Base-by-base conservation (phyloP, 495 filamentous ascomycete species). In the Tuber magnatum region DNA sequence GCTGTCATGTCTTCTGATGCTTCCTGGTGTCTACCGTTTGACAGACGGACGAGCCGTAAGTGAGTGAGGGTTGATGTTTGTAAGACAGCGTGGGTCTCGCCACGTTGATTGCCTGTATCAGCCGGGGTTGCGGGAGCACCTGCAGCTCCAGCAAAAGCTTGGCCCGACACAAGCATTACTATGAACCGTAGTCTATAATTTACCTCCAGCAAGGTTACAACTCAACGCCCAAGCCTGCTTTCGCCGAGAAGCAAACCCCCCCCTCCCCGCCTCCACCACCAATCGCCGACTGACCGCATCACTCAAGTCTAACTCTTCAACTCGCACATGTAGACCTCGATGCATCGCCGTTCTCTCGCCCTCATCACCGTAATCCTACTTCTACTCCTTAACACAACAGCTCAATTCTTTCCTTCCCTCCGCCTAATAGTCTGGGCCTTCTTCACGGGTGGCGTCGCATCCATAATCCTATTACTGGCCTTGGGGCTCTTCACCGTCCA, bases 381-480 rank as follows among this genome's bases (percentile, higher is more conserved):
- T 40, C 40, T 81, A 32, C 70, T 68, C 40, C 61, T 80, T 35
- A 79, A 80, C 68, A 42, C 75, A 35, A 56, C 44, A 32, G 75
- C 78, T 24, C 71, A 71, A 56, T 80, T 74, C 74, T 70, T 83
- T 40, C 81, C 81, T 24, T 69, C 78, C 14, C 69, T 83, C 40
- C 81, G 81, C 32, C 69, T 79, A 28, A 76, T 83, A 68, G 72
- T 83, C 61, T 83, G 81, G 81, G 79, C 81, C 24, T 83, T 83
- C 76, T 79, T 81, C 71, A 41, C 78, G 14, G 81, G 81, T 38
- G 68, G 44, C n/a, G 56, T 20, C n/a, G 28, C 71, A 22, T 70
- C 76, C 28, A 39, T 81, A 9, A 65, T 79, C 61, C 70, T 75
- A 35, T 69, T 79, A 1, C 61, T 80, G 2, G 72, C 73, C n/a